These are phyloP conservation scores for Prosopis cineraria DNA, from an alignment of 306 rosid species.

Conservation along the genomic window DNA sequence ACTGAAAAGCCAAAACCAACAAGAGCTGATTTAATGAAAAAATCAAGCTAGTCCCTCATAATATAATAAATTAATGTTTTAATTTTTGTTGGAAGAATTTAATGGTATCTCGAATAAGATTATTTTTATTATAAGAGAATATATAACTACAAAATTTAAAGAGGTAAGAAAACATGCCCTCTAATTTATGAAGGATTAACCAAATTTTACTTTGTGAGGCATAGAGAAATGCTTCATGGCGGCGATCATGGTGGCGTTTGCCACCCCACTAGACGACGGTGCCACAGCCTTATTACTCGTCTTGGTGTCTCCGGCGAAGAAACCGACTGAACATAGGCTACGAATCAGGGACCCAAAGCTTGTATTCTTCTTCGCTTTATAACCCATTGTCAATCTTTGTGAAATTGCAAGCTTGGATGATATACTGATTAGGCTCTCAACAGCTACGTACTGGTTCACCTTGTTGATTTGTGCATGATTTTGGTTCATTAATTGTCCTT, in stretches of 20 bases:
- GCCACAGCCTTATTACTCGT: slow-evolving; percentile 18
- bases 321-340: slow-evolving; percentile 13
- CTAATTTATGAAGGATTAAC: neutral
- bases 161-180: too few species aligned
- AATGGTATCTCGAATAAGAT: too few species aligned
- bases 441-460: neutral
- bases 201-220: slow-evolving; percentile 40
- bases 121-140: too few species aligned
- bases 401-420: neutral
- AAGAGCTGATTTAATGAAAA: too few species aligned
- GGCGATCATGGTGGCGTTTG: slow-evolving; percentile 50
- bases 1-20: too few species aligned
- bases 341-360: neutral
- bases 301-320: slow-evolving; percentile 23
- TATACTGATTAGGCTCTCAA: neutral
- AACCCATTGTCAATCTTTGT: slow-evolving; percentile 7
- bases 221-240: slow-evolving; percentile 56
- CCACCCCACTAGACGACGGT: slow-evolving; percentile 3
- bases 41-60: too few species aligned
- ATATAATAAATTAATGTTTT: too few species aligned
- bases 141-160: too few species aligned
- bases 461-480: neutral
- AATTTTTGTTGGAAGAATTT: too few species aligned
- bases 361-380: slow-evolving; percentile 4
- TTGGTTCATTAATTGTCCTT: neutral